These are phyloP conservation scores for Thelonectria blattea DNA, from an alignment of 2,329 filamentous ascomycete species.

Conservation along the genomic window DNA sequence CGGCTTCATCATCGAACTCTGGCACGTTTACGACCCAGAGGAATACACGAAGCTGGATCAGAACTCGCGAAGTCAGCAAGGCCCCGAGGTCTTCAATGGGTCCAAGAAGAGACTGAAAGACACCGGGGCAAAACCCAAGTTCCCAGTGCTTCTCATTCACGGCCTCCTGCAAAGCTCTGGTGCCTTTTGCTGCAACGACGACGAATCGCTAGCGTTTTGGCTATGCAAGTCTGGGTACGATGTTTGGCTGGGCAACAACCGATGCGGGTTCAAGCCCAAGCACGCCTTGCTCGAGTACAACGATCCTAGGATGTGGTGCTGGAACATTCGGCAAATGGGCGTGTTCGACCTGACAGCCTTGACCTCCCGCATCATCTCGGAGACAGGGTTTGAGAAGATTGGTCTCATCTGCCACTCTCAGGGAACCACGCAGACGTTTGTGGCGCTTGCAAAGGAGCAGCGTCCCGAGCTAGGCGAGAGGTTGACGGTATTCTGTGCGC, in stretches of 20 bases:
- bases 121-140: constrained; percentile 59
- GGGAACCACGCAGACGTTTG: constrained; percentile 86
- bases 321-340: constrained; percentile 95
- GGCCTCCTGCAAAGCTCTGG: constrained; percentile 87
- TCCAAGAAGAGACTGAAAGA: constrained; percentile 46
- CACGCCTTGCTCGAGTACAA: constrained; percentile 73
- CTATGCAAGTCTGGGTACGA: constrained; percentile 92
- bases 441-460: constrained; percentile 89
- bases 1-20: constrained; percentile 86
- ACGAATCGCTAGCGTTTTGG: constrained; percentile 88
- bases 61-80: constrained; percentile 57
- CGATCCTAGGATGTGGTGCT: constrained; percentile 94
- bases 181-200: constrained; percentile 89
- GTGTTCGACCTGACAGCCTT: constrained; percentile 86
- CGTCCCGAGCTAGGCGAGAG: constrained; percentile 82
- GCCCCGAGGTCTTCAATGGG: constrained; percentile 66
- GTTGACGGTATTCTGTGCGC: constrained; percentile 86
- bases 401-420: constrained; percentile 88
- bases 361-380: constrained; percentile 76
- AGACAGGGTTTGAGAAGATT: constrained; percentile 84
- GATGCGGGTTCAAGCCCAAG: constrained; percentile 82
- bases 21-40: constrained; percentile 86
- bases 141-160: constrained; percentile 86
- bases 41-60: constrained; percentile 65
- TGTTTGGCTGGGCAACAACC: constrained; percentile 94